A percentile compares a stretch with the other conserved stretches of the same genome.
Conservation (phyloP, 2,329 filamentous ascomycete species). For the Xylaria sp. region DNA sequence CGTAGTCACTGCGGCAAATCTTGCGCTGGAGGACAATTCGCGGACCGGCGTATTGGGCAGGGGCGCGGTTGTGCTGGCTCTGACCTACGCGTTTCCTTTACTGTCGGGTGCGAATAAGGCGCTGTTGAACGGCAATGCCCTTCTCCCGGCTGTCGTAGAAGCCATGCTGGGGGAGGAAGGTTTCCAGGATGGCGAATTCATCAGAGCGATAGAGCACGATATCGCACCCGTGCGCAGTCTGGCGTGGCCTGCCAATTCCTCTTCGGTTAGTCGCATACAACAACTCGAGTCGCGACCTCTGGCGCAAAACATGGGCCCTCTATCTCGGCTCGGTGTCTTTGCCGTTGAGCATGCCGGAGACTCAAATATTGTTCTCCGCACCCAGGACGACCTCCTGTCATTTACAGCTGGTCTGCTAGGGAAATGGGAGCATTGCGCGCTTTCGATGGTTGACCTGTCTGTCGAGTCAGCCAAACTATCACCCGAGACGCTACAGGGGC, state of each 20-base stretch:
- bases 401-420: conserved; percentile 75
- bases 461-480: conserved; percentile 73
- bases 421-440: conserved; percentile 78
- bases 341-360: conserved; percentile 67
- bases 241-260: conserved; percentile 71
- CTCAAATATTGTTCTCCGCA: conserved; percentile 58
- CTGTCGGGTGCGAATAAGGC: conserved; percentile 70
- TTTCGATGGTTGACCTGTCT: conserved; percentile 77
- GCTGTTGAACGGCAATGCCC: conserved; percentile 72
- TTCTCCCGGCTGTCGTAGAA: conserved; percentile 76
- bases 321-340: conserved; percentile 73
- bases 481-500: conserved; percentile 71
- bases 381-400: conserved; percentile 70
- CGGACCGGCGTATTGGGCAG: conserved; percentile 57
- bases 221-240: conserved; percentile 69
- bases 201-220: conserved; percentile 76
- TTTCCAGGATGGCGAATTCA: conserved; percentile 79
- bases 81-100: conserved; percentile 81
- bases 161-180: conserved; percentile 78
- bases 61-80: conserved; percentile 72
- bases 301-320: conserved; percentile 73
- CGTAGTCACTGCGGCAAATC: conserved; percentile 78
- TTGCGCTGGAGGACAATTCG: conserved; percentile 69
- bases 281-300: conserved; percentile 70
- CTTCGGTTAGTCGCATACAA: conserved; percentile 70